Base-by-base conservation (phyloP, 192 early-diverging fungal genomes). In the Mortierella claussenii region DNA sequence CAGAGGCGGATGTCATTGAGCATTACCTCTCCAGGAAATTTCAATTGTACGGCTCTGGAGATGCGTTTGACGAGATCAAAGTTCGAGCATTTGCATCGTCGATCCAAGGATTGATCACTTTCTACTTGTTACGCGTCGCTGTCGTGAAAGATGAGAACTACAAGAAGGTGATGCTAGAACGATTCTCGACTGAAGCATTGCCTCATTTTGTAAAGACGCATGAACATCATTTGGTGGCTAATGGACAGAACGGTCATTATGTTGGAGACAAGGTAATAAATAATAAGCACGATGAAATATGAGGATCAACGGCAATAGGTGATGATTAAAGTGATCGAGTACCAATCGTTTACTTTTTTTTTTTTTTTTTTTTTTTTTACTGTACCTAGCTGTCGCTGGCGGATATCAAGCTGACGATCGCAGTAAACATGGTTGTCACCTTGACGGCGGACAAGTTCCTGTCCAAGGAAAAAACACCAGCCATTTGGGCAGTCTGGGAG, bases 61-160 rank as follows among this genome's bases (percentile, higher is more conserved):
- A 69, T 37, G 53, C 42, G 26, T 69, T 42, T 51, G 68, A 69
- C n/a, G 68, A 69, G 44, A 55, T 69, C 18, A 60, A 69, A 49
- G 33, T 69, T 17, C 59, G 59, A 1, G 43, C 68, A 18, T 69
- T 56, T 36, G 33, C 58, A 9, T 49, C 43, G 3, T 69, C 68
- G 3, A 36, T 46, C 23, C 51, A 62, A 11, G 31, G 47, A 0
- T 24, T 56, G 2, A 61, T 46, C 33, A 55, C 27, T n/a, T 69
- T 28, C 48, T 55, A 61, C 34, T 48, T 69, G n/a, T 20, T 62
- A 4, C 44, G 53, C 18, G 52, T 69, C 7, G 58, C 58, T 1
- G 55, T 43, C 1, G 52, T 69, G 13, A 51, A 34, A 24, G 45
- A 68, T 34, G 55, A 47, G 2, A 50, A 23, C 5, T 52, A 60